Base-by-base conservation (phyloP, 306 rosid genomes). In the Medicago ruthenica region DNA sequence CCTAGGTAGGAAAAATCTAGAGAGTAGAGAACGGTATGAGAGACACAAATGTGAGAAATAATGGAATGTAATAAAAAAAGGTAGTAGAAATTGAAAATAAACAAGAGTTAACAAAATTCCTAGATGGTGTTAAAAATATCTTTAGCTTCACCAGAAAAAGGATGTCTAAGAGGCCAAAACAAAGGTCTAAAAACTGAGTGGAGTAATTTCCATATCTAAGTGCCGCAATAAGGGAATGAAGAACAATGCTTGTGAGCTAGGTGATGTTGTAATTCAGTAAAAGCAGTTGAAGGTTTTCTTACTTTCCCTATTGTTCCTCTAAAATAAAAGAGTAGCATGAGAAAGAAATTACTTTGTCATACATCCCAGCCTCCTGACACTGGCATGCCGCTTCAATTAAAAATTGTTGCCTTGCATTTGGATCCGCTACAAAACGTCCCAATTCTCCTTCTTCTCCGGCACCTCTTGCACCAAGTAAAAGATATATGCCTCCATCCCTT, bases 391-490 rank as follows among this genome's bases (percentile, higher is more conserved):
- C 96, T 87, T 95, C 99, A 78, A 87, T 85, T 83, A 95, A 74
- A 85, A 92, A 95, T 44, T 92, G 99, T 72, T 87, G 89, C 83
- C 99, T 92, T 69, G 90, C 76, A 58, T 90, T 88, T 27, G 75
- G 71, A 79, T 95, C 99, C 71, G 83, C 76, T 76, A 95, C 82
- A 86, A 92, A 95, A 75, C 96, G 88, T 37, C 87, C 85, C 76
- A 95, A 82, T 81, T 95, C 91, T 81, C 99, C 97, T 89, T 92
- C 98, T 87, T 92, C 99, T 66, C 97, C 99, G 13, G 92, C 72
- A 74, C 97, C 97, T 75, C 99, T 89, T 75, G 96, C 77, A 76
- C 99, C 99, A 81, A 95, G 97, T 75, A 95, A 79, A 63, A 95
- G 93, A 82, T 89, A 88, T 74, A 89, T 84, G 61, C 99, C 99